Base-by-base conservation (phyloP, 2,329 filamentous ascomycete genomes). In the Fusarium illudens region DNA sequence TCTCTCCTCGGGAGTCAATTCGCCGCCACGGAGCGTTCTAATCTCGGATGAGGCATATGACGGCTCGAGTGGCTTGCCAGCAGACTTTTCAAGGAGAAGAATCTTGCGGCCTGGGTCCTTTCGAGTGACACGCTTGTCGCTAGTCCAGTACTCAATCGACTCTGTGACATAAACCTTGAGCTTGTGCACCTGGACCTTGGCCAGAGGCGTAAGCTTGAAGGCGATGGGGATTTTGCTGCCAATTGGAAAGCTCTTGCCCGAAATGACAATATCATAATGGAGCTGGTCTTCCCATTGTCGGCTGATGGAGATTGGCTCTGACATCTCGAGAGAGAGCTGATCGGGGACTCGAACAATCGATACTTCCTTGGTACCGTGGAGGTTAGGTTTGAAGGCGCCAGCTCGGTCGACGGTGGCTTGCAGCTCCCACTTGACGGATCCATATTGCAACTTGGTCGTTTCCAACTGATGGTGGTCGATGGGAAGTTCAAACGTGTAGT, bases 251-350 rank as follows among this genome's bases (percentile, higher is more conserved):
- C 94, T 96, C 84, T 97, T 97, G 57, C 94, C 94, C 2, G 94
- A 97, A 57, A 97, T 97, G 76, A 97, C 90, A 71, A 97, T 97
- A 74, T 97, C 94, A 80, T 97, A 97, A 75, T 96, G 93, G 30
- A 97, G 83, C 75, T 97, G 94, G 71, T 97, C 94, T 76, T 97
- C 94, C 94, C 94, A 97, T 65, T 93, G 94, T 19, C 94, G 86
- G 68, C 92, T 95, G 74, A 97, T 97, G 11, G 94, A 95, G 73
- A 97, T 97, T 3, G 94, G 94, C 76, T 97, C 94, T 25, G 94
- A 91, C 78, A 93, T 93, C 78, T 97, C 94, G 22, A 97, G 83
- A 0, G 94, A 97, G 46, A 94, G 88, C 79, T 97, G 93, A 50
- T 95, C 89, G 0, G 94, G 94, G 4, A 96, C 89, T 44, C 94